Evolutionary conservation across 441 rosid species (phyloP), one percentile per base, ranked within the genome.

Genomic region (Pelargonium citronellum): DNA sequence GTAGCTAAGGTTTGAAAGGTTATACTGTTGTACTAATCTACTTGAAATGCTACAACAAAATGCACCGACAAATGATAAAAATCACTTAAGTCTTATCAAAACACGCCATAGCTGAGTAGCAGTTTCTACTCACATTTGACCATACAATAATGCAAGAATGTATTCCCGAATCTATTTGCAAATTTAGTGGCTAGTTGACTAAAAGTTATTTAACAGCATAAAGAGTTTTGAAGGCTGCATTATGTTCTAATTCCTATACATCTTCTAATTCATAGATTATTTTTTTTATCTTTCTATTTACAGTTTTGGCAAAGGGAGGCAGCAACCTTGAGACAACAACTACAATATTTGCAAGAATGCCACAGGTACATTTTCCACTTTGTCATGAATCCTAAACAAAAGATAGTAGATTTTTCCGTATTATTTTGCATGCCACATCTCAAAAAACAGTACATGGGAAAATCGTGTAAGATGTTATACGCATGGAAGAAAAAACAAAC

Each of bases 271-370:
- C 39, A 7, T 8, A 34, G 61, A 43, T 19, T 63, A 0, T 27
- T 5, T 30, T 63, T 20, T 44, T 62, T 17, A 47, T 43, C 19
- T 63, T 8, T 16, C 22, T 44, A 13, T 7, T 30, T 22, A 37
- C 79, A 92, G 98, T 81, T 89, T 79, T 92, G 98, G 93, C 85
- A 92, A 82, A 87, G 77, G 85, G 95, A 92, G 80, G 86, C 75
- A 16, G 69, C 87, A 34, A 84, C 80, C 82, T 83, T 92, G 79
- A 84, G 79, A 76, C 87, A 86, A 71, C 92, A 90, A 67, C 86
- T 90, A 30, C 89, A 81, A 0, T 72, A 80, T 76, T 79, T 90
- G 67, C 91, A 90, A 74, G 91, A 81, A 78, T 77, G 75, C 57
- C 88, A 87, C 73, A 85, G 93, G 96, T 92, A 81, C 34, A 63